phyloP scores from a whole-genome alignment of 140 eudicot genomes.

The Flaveria floridana region DNA sequence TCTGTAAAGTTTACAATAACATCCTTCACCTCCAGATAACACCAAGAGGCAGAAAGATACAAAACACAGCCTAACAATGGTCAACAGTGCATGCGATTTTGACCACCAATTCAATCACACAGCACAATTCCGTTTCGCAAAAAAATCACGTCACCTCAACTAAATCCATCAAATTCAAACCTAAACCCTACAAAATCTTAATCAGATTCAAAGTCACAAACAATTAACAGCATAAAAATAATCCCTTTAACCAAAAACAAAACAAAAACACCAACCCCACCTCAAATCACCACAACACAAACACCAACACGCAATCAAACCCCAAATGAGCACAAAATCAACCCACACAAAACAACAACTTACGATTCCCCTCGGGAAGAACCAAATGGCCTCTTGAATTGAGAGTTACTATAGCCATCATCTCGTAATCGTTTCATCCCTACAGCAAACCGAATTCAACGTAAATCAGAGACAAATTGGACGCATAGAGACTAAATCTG shows the following conservation, averaged over 20 bases:
- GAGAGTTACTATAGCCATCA: conserved; percentile 66
- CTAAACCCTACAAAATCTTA: conserved; percentile 35
- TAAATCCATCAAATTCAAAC: conserved; percentile 28
- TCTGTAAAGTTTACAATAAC: conserved; percentile 18
- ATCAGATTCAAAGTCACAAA: conserved; percentile 23
- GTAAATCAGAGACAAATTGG: conserved; percentile 21
- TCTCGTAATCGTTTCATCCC: conserved; percentile 92
- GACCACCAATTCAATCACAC: conserved; percentile 16
- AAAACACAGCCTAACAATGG: conserved; percentile 15
- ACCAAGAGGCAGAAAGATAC: background rate
- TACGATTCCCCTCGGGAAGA: conserved; percentile 92
- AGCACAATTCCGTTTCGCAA: background rate
- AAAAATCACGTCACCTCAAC: conserved; percentile 13
- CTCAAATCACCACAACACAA: conserved; percentile 27
- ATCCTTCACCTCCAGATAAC: conserved; percentile 4
- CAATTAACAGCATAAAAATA: conserved; percentile 4
- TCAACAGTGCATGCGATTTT: conserved; percentile 1
- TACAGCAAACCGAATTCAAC: conserved; percentile 30
- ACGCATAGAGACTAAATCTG: conserved; percentile 23
- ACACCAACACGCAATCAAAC: conserved; percentile 13
- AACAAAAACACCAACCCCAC: conserved; percentile 5
- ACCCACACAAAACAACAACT: conserved; percentile 29
- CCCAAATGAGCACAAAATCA: conserved; percentile 18
- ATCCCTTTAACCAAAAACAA: background rate
- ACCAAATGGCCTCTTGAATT: conserved; percentile 81